phyloP scores from a whole-genome alignment of 345 rosid species.

The Ricinus communis region DNA sequence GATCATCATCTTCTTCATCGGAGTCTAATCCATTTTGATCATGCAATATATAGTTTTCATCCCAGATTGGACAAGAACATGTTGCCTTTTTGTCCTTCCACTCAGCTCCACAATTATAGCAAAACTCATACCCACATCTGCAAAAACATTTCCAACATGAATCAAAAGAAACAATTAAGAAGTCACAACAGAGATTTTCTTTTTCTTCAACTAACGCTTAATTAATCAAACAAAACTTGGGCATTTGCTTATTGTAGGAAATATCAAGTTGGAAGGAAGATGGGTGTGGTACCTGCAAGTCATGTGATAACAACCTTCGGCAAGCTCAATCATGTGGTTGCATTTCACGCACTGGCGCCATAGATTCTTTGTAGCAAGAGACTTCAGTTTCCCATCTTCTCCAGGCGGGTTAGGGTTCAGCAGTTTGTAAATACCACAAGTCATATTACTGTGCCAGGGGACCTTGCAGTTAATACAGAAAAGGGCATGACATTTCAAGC shows the following conservation, averaged over 20 bases:
- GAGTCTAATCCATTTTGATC: background rate
- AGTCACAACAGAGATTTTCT: no score
- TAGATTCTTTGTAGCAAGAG: slow-evolving; percentile 42
- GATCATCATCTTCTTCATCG: slow-evolving; percentile 6
- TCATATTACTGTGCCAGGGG: slow-evolving; percentile 64
- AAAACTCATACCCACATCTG: slow-evolving; percentile 64
- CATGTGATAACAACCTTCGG: slow-evolving; percentile 59
- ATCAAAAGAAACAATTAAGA: no score
- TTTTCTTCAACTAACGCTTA: no score
- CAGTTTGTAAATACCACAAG: slow-evolving; percentile 46
- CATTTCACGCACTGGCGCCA: slow-evolving; percentile 59
- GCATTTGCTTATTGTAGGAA: no score
- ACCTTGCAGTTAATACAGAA: slow-evolving; percentile 77
- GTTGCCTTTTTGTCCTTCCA: slow-evolving; percentile 57
- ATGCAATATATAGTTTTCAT: slow-evolving; percentile 28
- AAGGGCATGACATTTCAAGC: slow-evolving; percentile 50
- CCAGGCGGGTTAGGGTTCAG: slow-evolving; percentile 39
- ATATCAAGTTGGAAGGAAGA: background rate
- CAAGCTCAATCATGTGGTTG: slow-evolving; percentile 57
- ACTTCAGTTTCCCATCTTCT: slow-evolving; percentile 48
- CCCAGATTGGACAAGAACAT: slow-evolving; percentile 65
- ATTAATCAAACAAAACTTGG: no score
- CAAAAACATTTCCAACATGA: slow-evolving; percentile 12
- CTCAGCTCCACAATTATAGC: slow-evolving; percentile 66
- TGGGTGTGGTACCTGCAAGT: slow-evolving; percentile 52